Evolutionary conservation across 164 flowering plant species (phyloP).

Genomic region (grape (Vitis vinifera)): ASM3070453v1 NC_081814.1:1977001-1977500

Average conservation of each 20-base stretch:
- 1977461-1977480: no score
- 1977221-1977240: conserved; percentile 2
- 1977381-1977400: no score
- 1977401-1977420: no score
- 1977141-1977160: conserved; percentile 96
- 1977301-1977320: no score
- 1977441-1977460: no score
- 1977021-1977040: conserved; percentile 88
- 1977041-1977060: conserved; percentile 82
- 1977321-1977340: no score
- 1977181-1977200: conserved; percentile 95
- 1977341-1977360: no score
- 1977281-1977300: not conserved
- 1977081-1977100: conserved; percentile 61
- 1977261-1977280: not conserved
- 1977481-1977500: no score
- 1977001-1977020: conserved; percentile 98
- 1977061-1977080: conserved; percentile 67
- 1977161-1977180: conserved; percentile 85
- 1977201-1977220: conserved; percentile 86
- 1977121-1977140: conserved; percentile 90
- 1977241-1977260: not conserved
- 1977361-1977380: no score
- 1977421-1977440: no score
- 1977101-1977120: conserved; percentile 72